Evolutionary conservation across 2,329 filamentous ascomycete species (phyloP).

Genomic region (Delphinella strobiligena): DNA sequence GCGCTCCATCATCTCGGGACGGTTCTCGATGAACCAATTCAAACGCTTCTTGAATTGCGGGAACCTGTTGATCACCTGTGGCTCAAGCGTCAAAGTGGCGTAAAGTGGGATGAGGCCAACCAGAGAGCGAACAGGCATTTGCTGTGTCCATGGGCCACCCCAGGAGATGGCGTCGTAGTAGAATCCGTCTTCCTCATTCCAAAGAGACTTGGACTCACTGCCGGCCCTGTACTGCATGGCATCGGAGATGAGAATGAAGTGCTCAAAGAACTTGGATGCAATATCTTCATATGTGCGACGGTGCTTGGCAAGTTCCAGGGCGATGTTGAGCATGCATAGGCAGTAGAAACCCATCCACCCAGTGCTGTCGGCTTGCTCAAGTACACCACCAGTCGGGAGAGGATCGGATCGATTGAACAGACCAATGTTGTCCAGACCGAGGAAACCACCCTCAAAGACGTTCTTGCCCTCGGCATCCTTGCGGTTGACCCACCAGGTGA

Average conservation of each 20-base stretch:
- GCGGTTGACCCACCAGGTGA: conserved; percentile 98
- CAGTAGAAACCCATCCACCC: conserved; percentile 99
- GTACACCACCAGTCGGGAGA: conserved; percentile 78
- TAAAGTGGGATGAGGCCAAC: conserved; percentile 91
- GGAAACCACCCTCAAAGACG: conserved; percentile 90
- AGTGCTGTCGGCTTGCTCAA: conserved; percentile 94
- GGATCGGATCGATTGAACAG: conserved; percentile 95
- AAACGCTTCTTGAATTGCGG: conserved; percentile 87
- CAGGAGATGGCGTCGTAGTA: conserved; percentile 98
- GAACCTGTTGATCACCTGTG: conserved; percentile 82
- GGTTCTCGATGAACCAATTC: conserved; percentile 88
- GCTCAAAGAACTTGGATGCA: conserved; percentile 96
- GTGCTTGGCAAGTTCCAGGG: conserved; percentile 88
- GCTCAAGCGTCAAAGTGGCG: conserved; percentile 82
- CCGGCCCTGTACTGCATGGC: conserved; percentile 69
- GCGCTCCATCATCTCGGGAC: conserved; percentile 73
- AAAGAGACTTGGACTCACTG: conserved; percentile 68
- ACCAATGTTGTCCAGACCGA: conserved; percentile 93
- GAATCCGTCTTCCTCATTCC: conserved; percentile 95
- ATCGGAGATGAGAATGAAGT: conserved; percentile 95
- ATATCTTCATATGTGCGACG: conserved; percentile 92
- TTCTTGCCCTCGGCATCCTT: conserved; percentile 94
- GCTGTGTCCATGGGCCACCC: conserved; percentile 85
- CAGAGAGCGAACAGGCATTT: conserved; percentile 81
- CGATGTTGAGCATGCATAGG: conserved; percentile 92